Base-by-base conservation (phyloP, 2,329 filamentous ascomycete genomes). In the Ophiostoma fasciatum region DNA sequence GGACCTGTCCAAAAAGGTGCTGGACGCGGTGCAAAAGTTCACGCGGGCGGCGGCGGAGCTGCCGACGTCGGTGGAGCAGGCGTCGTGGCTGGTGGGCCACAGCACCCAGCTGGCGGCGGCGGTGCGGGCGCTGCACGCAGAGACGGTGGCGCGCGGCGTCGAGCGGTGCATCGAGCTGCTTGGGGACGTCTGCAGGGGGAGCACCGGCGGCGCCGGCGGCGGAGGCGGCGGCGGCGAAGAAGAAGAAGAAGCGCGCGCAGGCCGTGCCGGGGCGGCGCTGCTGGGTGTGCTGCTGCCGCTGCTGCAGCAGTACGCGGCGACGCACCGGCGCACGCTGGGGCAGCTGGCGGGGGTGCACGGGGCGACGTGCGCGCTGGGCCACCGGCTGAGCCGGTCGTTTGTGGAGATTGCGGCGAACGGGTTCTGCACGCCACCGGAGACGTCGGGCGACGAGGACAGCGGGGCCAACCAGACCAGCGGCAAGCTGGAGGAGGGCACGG, bases 371-470 rank as follows among this genome's bases (percentile, higher is more conserved):
- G 79, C 80, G 46, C 71, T 93, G 51, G 74, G 81, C 0, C 79
- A 81, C 52, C 71, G 78, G 12, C 67, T 98, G 30, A 72, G 77
- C 23, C 82, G 78, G 33, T 72, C 76, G 0, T 94, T 94, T 53
- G 71, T 73, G 2, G 77, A 85, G 40, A 71, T 98, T 33, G 76
- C 82, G 2, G 70, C 74, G 1, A 76, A 92, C 52, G 90, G 90
- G 2, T 96, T 96, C 63, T 98, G 90, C 52, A 83, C 78, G 15
- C 90, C 90, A 1, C 68, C 80, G 17, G 87, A 96, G 48, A 79
- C 85, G 47, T 75, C 74, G 1, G 71, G 82, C 27, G 73, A 78
- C 33, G 72, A 82, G 28, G 73, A 78, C 31, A 73, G 78, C 38
- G 67, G 74, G 82, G 40, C 37, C 8, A 35, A 38, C 15, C 28